Base-by-base conservation (phyloP, 331 rosid species). In the Saraca asoca region DNA sequence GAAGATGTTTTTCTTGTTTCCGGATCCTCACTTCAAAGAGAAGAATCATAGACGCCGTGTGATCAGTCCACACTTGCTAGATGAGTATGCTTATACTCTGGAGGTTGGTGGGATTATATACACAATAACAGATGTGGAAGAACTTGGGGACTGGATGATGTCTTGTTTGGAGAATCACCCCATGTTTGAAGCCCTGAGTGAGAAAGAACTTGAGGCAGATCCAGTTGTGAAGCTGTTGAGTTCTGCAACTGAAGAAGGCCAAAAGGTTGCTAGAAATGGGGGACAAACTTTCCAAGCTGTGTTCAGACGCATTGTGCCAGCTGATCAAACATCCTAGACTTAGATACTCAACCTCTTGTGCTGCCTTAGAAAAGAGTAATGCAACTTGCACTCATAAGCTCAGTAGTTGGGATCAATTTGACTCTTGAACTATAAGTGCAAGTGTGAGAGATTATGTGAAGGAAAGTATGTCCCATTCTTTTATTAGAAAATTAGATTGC, bases 11-110 rank as follows among this genome's bases (percentile, higher is more conserved):
- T 93, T 90, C 88, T 58, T 90, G 81, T 94, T 93, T 75, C 98
- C 98, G 0, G 97, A 93, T 78, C 98, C 97, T 74, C 98, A 93
- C 84, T 93, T 93, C 79, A 93, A 93, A 75, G 98, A 93, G 86
- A 93, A 93, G 87, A 93, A 93, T 74, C 96, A 93, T 60, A 95
- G 95, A 0, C 96, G 97, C 0, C 78, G 98, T 17, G 97, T 88
- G 42, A 90, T 90, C 75, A 94, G 98, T 69, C 90, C 87, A 1
- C 84, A 74, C 80, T 73, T 94, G 85, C 77, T 94, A 41, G 97
- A 94, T 19, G 98, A 94, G 85, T 94, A 94, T 59, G 98, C 96
- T 66, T 90, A 82, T 76, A 82, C 52, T 17, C 80, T 94, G 8
- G 75, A 68, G 76, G 89, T 81, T 71, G 96, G 97, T 53, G 95